Evolutionary conservation across 768 basidiomycete genomes (phyloP).

Genomic region (Lentinula edodes): DNA sequence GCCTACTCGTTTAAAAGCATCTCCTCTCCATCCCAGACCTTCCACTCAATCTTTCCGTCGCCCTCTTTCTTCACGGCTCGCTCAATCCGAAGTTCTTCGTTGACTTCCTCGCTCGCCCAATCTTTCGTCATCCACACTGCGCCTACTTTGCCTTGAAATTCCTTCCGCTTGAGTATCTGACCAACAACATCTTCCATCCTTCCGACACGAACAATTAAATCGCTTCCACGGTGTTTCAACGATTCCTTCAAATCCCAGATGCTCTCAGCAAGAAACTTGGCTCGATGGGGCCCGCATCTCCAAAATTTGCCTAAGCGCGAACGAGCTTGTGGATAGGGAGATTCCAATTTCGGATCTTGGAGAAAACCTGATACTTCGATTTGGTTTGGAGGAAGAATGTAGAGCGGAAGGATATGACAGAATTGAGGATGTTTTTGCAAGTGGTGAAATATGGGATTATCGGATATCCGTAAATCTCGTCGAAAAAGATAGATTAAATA

Average conservation of each 20-base stretch:
- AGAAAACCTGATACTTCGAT: conserved; percentile 25
- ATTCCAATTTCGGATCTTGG: conserved; percentile 13
- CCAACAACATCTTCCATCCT: conserved; percentile 24
- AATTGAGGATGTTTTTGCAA: conserved; percentile 6
- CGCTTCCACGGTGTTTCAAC: conserved; percentile 14
- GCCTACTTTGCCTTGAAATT: conserved; percentile 17
- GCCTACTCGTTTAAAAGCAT: conserved; percentile 20
- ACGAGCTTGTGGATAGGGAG: conserved; percentile 17
- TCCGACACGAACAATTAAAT: conserved; percentile 31
- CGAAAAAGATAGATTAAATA: conserved; percentile 16
- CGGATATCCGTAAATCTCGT: conserved; percentile 11
- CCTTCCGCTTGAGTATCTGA: background rate
- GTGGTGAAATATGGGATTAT: conserved; percentile 12
- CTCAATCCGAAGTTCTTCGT: conserved; percentile 22
- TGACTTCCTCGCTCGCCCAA: conserved; percentile 24
- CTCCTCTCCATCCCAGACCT: conserved; percentile 14
- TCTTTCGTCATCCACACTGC: conserved; percentile 18
- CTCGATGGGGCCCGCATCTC: conserved; percentile 13
- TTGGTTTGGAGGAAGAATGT: conserved; percentile 31
- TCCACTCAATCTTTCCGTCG: conserved; percentile 6
- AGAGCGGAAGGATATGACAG: conserved; percentile 27
- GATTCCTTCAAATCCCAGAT: conserved; percentile 24
- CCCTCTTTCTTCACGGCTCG: background rate
- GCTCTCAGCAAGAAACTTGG: conserved; percentile 26
- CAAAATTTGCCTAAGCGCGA: conserved; percentile 16